Base-by-base conservation (phyloP, 805 yeast genomes). In the Spathaspora gorwiae region DNA sequence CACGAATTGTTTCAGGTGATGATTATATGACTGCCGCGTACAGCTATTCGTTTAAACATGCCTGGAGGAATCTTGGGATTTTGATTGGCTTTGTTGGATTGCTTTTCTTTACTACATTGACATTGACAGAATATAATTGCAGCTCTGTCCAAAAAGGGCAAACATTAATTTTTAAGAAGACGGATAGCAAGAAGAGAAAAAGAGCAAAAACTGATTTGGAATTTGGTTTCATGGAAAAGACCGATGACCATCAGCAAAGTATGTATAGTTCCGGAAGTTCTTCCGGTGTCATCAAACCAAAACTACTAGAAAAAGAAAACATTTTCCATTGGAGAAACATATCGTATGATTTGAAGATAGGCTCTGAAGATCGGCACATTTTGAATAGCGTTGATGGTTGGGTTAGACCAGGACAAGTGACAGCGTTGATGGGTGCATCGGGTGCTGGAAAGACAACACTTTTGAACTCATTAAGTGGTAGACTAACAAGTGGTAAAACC, bases 361-460 rank as follows among this genome's bases (percentile, higher is more conserved):
- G 83, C 56, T 63, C 77, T 61, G 72, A 65, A 46, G 65, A 65
- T 12, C 56, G 72, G 49, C 56, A 57, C 14, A 60, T 78, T 48
- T 63, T 80, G 56, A 55, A 68, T 50, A 61, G 59, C 37, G 64
- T 68, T 34, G 70, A 64, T 55, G 92, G 92, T 41, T 85, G 81
- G 73, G 88, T 84, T 45, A 81, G 81, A 57, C 92, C 92, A 14
- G 92, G 92, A 55, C 84, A 86, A 46, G 71, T 85, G 63, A 84
- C 90, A 36, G 92, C 92, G 5, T 70, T 85, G 47, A 84, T 85
- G 90, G 94, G 94, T 57, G 86, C 84, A 43, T 85, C 92, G 31
- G 94, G 94, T 68, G 94, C 94, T 39, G 94, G 94, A 69, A 85
- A 85, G 58, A 85, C 94, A 26, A 86, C 92, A 2, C 68, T 85